Base-by-base conservation (phyloP, 768 basidiomycete genomes). In the Dendrothele bispora region DNA sequence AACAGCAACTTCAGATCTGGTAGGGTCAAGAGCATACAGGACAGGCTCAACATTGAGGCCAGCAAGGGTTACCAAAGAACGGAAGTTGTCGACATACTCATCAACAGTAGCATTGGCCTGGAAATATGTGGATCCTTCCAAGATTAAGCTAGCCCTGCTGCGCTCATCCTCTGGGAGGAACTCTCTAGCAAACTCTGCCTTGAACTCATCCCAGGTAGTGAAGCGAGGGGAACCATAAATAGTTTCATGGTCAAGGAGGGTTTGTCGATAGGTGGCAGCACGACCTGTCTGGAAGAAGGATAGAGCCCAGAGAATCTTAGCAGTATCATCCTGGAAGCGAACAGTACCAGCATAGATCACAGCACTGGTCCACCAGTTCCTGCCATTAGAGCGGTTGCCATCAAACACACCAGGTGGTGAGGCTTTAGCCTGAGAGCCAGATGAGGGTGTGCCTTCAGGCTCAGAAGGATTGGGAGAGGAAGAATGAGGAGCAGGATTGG, bases 21-120 rank as follows among this genome's bases (percentile, higher is more conserved):
- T n/a, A n/a, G n/a, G n/a, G n/a, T n/a, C n/a, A n/a, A n/a, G n/a
- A n/a, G n/a, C n/a, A n/a, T n/a, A n/a, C n/a, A n/a, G n/a, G n/a
- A n/a, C n/a, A n/a, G n/a, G n/a, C n/a, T n/a, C n/a, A n/a, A n/a
- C n/a, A n/a, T n/a, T n/a, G n/a, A n/a, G n/a, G n/a, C n/a, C 43
- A 2, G 55, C 25, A 7, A 48, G 27, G 15, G 40, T 6, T 5
- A 58, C 39, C 2, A 60, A 50, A 18, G 51, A 49, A 14, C 28
- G 22, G 30, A 58, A 60, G n/a, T 58, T 39, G 36, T 55, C 49
- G 12, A 50, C n/a, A 35, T 60, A 60, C 5, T 52, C 54, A 24
- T 55, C 56, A 2, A 55, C 37, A 18, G 50, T 18, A 2, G 35
- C 38, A 6, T 43, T 38, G 4, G 39, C 47, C 29, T 57, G 55